Conservation (phyloP, 768 basidiomycete genomes). For the Favolaschia claudopus region DNA sequence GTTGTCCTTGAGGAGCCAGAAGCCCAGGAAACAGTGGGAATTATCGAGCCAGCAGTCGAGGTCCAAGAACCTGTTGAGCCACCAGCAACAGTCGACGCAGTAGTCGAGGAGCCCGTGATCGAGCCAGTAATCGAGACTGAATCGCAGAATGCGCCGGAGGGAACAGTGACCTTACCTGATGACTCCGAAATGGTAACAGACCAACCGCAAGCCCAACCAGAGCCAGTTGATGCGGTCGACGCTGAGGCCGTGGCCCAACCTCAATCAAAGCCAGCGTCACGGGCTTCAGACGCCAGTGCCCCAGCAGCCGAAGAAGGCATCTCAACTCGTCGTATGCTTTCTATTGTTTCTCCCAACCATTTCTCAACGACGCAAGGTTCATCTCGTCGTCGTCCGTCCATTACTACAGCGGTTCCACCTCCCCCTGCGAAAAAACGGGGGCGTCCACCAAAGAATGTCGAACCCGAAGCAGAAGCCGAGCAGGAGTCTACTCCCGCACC, state of each 20-base stretch:
- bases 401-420: constrained; percentile 37
- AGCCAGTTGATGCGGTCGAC: neutral
- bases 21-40: too few species aligned
- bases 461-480: constrained; percentile 39
- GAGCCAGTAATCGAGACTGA: too few species aligned
- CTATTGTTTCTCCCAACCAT: neutral
- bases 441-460: constrained; percentile 32
- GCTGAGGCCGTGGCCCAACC: neutral
- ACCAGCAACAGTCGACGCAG: neutral
- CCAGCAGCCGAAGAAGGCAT: neutral
- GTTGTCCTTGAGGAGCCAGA: too few species aligned
- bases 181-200: neutral
- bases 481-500: constrained; percentile 37
- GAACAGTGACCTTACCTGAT: too few species aligned
- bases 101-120: too few species aligned
- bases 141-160: too few species aligned
- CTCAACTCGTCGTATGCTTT: constrained; percentile 23
- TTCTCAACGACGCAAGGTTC: constrained; percentile 44
- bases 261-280: constrained; percentile 19
- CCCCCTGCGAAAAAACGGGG: constrained; percentile 37
- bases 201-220: neutral
- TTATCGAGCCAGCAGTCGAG: constrained; percentile 2
- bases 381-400: constrained; percentile 48
- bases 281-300: constrained; percentile 2
- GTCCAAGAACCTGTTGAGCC: neutral